Percentiles rank a stretch among this genome's conserved stretches.
phyloP scores from a whole-genome alignment of 1,139 yeast genomes.

The Yamadazyma sp. region DNA sequence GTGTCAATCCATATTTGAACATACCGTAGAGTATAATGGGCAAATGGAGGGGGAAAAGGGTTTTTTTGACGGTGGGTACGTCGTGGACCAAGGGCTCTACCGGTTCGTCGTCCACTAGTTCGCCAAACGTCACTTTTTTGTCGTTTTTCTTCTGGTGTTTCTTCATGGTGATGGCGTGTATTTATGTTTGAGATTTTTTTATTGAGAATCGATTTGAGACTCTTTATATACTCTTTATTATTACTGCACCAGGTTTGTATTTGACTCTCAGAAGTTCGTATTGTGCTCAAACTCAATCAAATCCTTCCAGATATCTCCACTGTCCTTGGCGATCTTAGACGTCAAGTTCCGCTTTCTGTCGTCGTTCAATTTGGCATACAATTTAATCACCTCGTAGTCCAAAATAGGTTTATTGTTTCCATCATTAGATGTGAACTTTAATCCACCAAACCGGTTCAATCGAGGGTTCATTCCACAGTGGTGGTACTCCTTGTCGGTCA shows the following conservation, averaged over 20 bases:
- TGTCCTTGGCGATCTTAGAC: slow-evolving; percentile 55
- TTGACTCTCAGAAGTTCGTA: slow-evolving; percentile 18
- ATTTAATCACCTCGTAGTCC: slow-evolving; percentile 56
- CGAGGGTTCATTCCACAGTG: slow-evolving; percentile 81
- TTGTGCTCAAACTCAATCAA: slow-evolving; percentile 52
- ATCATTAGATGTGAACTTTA: slow-evolving; percentile 34
- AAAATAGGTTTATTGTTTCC: slow-evolving; percentile 54
- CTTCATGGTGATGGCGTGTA: slow-evolving; percentile 3
- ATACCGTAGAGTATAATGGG: slow-evolving; percentile 38
- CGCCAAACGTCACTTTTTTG: slow-evolving; percentile 17
- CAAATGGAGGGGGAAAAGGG: slow-evolving; percentile 47
- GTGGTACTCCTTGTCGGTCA: slow-evolving; percentile 73
- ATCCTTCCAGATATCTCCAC: slow-evolving; percentile 66
- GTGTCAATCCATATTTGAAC: slow-evolving; percentile 38
- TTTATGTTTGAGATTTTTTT: neutral
- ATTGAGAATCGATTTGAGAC: no score
- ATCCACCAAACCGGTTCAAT: slow-evolving; percentile 61
- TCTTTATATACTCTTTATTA: no score
- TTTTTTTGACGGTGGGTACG: slow-evolving; percentile 10
- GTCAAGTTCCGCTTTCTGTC: slow-evolving; percentile 55
- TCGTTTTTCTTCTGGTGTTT: slow-evolving; percentile 4
- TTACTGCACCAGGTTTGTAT: no score
- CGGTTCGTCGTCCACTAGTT: slow-evolving; percentile 11
- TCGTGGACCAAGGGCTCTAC: slow-evolving; percentile 6
- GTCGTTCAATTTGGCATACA: slow-evolving; percentile 55